Evolutionary conservation across 2,329 filamentous ascomycete genomes (phyloP).

Genomic region (Cytospora chrysosperma): DNA sequence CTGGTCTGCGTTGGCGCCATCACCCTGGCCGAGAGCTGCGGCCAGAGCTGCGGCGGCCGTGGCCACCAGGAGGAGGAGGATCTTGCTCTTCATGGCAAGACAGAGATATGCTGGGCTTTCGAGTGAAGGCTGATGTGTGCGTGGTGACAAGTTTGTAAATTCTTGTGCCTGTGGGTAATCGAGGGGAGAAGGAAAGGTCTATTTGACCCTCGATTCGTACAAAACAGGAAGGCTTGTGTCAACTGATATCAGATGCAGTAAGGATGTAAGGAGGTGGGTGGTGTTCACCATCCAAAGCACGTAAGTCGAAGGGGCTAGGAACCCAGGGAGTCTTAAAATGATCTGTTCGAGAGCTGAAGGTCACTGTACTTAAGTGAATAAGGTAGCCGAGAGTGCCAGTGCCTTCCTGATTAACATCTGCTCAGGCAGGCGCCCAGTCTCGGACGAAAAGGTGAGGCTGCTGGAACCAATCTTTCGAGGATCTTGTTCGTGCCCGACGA

Average conservation of each 20-base stretch:
- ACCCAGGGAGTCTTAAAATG: background rate
- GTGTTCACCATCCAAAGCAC: background rate
- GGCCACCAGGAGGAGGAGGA: conserved; percentile 32
- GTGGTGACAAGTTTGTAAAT: background rate
- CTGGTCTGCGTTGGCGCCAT: background rate
- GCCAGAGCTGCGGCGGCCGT: conserved; percentile 36
- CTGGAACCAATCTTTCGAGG: background rate
- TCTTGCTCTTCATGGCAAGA: background rate
- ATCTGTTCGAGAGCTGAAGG: background rate
- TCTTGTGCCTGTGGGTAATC: background rate
- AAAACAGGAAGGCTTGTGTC: background rate
- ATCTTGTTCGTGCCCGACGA: background rate
- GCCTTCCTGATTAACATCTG: background rate
- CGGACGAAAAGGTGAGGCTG: background rate
- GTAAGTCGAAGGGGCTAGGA: background rate
- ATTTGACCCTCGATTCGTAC: background rate
- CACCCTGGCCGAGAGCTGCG: conserved; percentile 30
- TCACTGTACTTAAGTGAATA: background rate
- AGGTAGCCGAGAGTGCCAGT: background rate
- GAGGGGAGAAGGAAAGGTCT: background rate
- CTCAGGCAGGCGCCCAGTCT: background rate
- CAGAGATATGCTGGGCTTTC: background rate
- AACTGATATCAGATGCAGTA: background rate
- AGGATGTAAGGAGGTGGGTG: background rate
- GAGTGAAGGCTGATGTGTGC: background rate